Base-by-base conservation (phyloP, 139 green algal genomes). In the Volvox reticuliferus region DNA sequence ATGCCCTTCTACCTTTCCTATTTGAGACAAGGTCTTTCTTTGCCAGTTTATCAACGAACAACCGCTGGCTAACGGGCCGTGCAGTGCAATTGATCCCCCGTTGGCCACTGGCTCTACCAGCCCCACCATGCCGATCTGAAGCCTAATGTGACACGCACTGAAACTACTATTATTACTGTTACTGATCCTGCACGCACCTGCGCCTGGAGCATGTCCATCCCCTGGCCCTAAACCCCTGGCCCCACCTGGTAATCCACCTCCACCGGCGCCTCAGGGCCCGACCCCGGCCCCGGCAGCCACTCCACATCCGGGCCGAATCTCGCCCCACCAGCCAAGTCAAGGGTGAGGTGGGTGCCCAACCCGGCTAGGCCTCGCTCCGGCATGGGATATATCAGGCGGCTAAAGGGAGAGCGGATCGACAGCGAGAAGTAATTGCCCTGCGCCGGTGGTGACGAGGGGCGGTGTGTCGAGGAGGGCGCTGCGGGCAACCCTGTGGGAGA, bases 221-320 rank as follows among this genome's bases (percentile, higher is more conserved):
- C 62, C 30, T 35, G 37, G 12, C 79, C 18, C 0, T 9, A 12
- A 32, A 32, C 63, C 19, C 79, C 18, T 33, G 79, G 12, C 1
- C 85, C 12, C 69, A 94, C 95, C 26, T 68, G 86, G 89, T 97
- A 98, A 37, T 97, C 95, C 6, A 97, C 30, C 14, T 32, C 28
- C 1, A 93, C 62, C 0, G 98, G 71, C 95, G 95, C 99, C 89
- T 98, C 95, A 21, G 99, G 96, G 88, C 99, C 96, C 0, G 97
- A 97, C 0, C 98, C 98, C 22, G 86, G 50, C n/a, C 50, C 36
- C 1, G 93, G 75, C 12, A 98, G 81, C 97, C 97, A 99, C 91
- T 99, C 96, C 33, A 99, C 96, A 89, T 99, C 97, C 0, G 98
- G 98, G 0, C 98, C 98, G 90, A 99, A 99, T n/a, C 92, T 93